A percentile compares a stretch with the other conserved stretches of the same genome.
phyloP scores from a whole-genome alignment of 371 early-diverging fungal species.

The Paraphysoderma sedebokerense region DNA sequence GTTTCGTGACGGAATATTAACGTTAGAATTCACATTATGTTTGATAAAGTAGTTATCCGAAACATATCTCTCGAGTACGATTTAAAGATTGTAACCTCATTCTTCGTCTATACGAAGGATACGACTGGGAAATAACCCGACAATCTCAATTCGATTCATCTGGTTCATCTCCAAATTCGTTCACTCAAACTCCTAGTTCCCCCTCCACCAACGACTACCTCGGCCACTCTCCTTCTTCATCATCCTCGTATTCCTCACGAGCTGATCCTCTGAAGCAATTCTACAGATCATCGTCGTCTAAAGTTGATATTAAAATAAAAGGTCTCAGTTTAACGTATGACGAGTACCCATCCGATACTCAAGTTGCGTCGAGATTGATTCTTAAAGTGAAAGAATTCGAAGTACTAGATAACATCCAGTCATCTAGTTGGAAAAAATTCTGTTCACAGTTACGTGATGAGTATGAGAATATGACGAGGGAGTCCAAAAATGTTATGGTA shows the following conservation, averaged over 20 bases:
- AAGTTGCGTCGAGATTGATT: slow-evolving; percentile 25
- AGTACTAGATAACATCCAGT: slow-evolving; percentile 55
- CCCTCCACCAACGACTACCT: too few relatives aligned
- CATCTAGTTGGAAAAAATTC: slow-evolving; percentile 59
- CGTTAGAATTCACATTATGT: too few relatives aligned
- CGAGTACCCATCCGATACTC: slow-evolving; percentile 24
- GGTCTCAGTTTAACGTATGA: slow-evolving; percentile 35
- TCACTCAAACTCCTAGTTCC: too few relatives aligned
- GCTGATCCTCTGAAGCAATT: too few relatives aligned
- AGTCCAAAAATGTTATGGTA: slow-evolving; percentile 45
- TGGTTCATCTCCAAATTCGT: too few relatives aligned
- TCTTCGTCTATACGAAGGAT: slow-evolving; percentile 45
- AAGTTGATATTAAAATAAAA: slow-evolving; percentile 37
- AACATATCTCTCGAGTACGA: slow-evolving; percentile 24
- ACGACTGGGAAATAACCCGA: slow-evolving; percentile 24
- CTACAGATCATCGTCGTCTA: slow-evolving; percentile 14
- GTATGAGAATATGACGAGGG: slow-evolving; percentile 28
- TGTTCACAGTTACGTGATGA: slow-evolving; percentile 44
- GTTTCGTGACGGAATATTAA: too few relatives aligned
- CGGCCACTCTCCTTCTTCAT: too few relatives aligned
- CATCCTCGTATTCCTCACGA: too few relatives aligned
- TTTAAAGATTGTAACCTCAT: slow-evolving; percentile 35
- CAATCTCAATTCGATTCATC: too few relatives aligned
- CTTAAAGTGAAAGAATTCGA: slow-evolving; percentile 44
- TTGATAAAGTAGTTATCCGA: slow-evolving; percentile 8